phyloP scores from a whole-genome alignment of 768 basidiomycete genomes.

The Xanthoconium stramineum region DNA sequence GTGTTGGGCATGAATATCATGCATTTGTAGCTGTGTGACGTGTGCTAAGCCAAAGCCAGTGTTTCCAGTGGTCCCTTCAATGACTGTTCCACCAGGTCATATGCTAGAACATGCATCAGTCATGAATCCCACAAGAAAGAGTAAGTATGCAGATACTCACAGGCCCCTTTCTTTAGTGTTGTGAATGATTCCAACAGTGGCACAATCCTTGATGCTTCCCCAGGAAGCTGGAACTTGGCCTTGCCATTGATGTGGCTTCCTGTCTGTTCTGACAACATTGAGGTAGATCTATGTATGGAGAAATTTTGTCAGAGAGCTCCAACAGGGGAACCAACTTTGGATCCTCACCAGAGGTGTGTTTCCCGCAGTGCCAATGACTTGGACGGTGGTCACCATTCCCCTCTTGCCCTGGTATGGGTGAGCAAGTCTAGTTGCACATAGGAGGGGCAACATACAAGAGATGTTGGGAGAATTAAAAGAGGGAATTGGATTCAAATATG shows the following conservation, averaged over 20 bases:
- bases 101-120: conserved; percentile 43
- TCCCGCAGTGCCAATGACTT: conserved; percentile 84
- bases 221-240: conserved; percentile 98
- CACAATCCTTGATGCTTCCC: conserved; percentile 96
- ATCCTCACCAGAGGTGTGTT: conserved; percentile 84
- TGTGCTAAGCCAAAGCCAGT: conserved; percentile 96
- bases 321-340: not conserved
- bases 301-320: not conserved
- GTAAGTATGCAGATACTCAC: conserved; percentile 41
- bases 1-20: conserved; percentile 99
- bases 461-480: not conserved
- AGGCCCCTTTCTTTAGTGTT: conserved; percentile 84
- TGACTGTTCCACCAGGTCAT: conserved; percentile 91
- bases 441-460: conserved; percentile 29
- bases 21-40: conserved; percentile 87
- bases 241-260: conserved; percentile 90
- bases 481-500: not conserved
- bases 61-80: conserved; percentile 98
- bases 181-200: conserved; percentile 81
- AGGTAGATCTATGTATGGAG: conserved; percentile 66
- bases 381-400: conserved; percentile 46
- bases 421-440: conserved; percentile 30
- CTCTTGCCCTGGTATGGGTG: conserved; percentile 17
- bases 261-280: conserved; percentile 73
- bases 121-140: not conserved